Evolutionary conservation across 1,284 basidiomycete genomes (phyloP).

Genomic region (Tilletia horrida): DNA sequence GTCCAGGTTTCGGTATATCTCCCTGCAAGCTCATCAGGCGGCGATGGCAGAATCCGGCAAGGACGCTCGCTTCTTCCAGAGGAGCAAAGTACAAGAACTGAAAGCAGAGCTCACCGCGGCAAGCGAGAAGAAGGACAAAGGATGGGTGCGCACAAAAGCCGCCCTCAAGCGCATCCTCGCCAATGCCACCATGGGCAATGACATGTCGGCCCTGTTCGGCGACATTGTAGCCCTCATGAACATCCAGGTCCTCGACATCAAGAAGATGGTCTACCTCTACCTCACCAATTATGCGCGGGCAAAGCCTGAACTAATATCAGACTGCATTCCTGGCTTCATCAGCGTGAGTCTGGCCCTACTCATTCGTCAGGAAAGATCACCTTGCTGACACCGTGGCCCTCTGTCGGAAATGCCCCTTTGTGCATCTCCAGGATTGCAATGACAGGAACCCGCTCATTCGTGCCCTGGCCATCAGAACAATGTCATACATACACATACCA

Average conservation of each 20-base stretch:
- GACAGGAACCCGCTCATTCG: slow-evolving; percentile 88
- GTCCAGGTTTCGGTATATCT: too few relatives aligned
- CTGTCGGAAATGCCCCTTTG: background rate
- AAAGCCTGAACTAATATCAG: slow-evolving; percentile 80
- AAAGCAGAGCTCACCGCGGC: slow-evolving; percentile 44
- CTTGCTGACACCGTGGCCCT: background rate
- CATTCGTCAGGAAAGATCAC: too few relatives aligned
- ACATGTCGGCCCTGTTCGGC: slow-evolving; percentile 80
- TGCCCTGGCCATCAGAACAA: slow-evolving; percentile 86
- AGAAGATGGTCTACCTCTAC: slow-evolving; percentile 76
- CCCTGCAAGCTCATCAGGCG: too few relatives aligned
- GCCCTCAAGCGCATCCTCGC: slow-evolving; percentile 55
- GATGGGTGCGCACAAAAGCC: slow-evolving; percentile 47
- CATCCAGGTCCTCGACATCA: slow-evolving; percentile 88
- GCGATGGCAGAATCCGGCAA: slow-evolving; percentile 43
- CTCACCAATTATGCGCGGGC: slow-evolving; percentile 85
- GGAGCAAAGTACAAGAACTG: slow-evolving; percentile 52
- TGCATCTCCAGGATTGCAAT: slow-evolving; percentile 69
- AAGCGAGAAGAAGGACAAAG: slow-evolving; percentile 52
- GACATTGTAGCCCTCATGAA: slow-evolving; percentile 79
- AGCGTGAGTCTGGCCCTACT: slow-evolving; percentile 3
- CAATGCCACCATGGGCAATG: slow-evolving; percentile 61
- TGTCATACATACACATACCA: slow-evolving; percentile 80
- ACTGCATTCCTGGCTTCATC: slow-evolving; percentile 84
- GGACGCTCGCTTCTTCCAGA: slow-evolving; percentile 54